phyloP scores from a whole-genome alignment of 2,329 filamentous ascomycete species.

The Cryphonectria parasitica region DNA sequence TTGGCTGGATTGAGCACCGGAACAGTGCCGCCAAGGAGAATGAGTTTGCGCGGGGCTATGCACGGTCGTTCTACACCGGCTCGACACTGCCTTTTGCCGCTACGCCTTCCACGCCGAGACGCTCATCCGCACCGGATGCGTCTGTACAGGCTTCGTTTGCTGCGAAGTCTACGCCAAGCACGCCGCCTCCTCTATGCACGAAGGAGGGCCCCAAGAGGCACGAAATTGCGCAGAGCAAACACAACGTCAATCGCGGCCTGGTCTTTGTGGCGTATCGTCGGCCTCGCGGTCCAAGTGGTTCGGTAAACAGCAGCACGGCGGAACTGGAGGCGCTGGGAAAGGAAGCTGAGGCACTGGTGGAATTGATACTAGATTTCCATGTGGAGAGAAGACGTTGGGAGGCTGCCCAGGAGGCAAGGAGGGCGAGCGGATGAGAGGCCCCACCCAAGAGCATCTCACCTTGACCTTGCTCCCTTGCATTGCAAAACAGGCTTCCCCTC shows the following conservation, averaged over 20 bases:
- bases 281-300: conserved; percentile 44
- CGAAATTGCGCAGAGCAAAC: not conserved
- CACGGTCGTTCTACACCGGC: conserved; percentile 55
- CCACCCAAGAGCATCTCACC: no score
- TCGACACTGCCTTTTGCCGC: conserved; percentile 24
- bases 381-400: conserved; percentile 26
- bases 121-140: conserved; percentile 17
- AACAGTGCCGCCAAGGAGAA: conserved; percentile 46
- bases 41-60: conserved; percentile 57
- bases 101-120: not conserved
- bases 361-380: conserved; percentile 57
- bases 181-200: not conserved
- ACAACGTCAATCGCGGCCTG: conserved; percentile 53
- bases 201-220: not conserved
- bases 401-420: conserved; percentile 17
- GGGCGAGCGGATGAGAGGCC: conserved; percentile 8
- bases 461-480: not conserved
- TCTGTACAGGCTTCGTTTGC: conserved; percentile 30
- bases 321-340: conserved; percentile 52
- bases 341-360: conserved; percentile 57
- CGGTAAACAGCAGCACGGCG: conserved; percentile 41
- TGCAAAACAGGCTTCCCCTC: not conserved
- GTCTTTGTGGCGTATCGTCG: conserved; percentile 61
- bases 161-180: not conserved
- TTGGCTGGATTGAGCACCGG: conserved; percentile 58